Conservation (phyloP, 202 grass and related monocot species). For the Saccharum hybrid region DNA sequence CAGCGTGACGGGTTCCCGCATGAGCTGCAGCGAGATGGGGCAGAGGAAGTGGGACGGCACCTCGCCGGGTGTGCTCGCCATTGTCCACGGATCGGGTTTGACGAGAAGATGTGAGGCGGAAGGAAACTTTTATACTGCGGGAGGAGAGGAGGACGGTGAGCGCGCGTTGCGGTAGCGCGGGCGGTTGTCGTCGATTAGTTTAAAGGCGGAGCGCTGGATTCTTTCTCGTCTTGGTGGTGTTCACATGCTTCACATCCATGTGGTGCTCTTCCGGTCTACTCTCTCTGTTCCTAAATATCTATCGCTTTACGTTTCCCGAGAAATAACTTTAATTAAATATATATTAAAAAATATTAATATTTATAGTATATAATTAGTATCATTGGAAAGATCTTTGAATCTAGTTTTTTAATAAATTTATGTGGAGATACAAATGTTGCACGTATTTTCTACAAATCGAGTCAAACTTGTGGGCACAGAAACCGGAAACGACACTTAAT, state of each 20-base stretch:
- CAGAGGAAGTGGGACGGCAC: constrained; percentile 91
- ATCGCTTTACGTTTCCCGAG: too few relatives aligned
- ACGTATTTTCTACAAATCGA: too few relatives aligned
- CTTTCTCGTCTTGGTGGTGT: constrained; percentile 4
- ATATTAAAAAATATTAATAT: too few relatives aligned
- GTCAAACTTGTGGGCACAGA: too few relatives aligned
- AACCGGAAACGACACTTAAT: too few relatives aligned
- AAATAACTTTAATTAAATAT: too few relatives aligned
- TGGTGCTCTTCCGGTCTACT: not conserved
- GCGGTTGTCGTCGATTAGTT: constrained; percentile 42
- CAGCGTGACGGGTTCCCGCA: constrained; percentile 87
- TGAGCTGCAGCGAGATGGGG: constrained; percentile 92
- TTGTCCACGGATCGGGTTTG: constrained; percentile 19
- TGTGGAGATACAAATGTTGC: too few relatives aligned
- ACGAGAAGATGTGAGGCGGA: constrained; percentile 33
- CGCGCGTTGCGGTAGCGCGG: constrained; percentile 16
- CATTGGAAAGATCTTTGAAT: too few relatives aligned
- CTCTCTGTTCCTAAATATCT: too few relatives aligned
- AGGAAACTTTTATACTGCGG: not conserved
- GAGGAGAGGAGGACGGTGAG: not conserved
- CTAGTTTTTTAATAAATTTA: too few relatives aligned
- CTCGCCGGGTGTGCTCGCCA: constrained; percentile 49
- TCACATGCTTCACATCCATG: constrained; percentile 39
- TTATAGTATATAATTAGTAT: too few relatives aligned
- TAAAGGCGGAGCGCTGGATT: constrained; percentile 34